A percentile compares a stretch with the other conserved stretches of the same genome.
phyloP scores from a whole-genome alignment of 176 grass and related monocot genomes.

The Melocanna baccifera region DNA sequence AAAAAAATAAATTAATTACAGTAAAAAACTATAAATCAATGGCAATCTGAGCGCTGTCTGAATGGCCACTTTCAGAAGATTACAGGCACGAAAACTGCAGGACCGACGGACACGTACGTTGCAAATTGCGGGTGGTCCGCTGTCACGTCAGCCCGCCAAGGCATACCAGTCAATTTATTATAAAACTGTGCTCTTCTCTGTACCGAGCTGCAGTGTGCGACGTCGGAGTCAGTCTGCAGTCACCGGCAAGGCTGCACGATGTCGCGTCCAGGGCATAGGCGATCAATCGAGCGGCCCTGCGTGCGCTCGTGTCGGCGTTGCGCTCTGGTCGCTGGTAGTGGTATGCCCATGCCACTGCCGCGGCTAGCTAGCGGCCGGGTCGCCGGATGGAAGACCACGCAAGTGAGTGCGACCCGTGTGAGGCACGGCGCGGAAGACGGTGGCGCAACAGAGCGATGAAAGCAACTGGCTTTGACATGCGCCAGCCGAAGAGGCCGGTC shows the following conservation, averaged over 20 bases:
- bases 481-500: background rate
- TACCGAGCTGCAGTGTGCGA: background rate
- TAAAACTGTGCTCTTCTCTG: slow-evolving; percentile 10
- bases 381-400: background rate
- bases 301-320: background rate
- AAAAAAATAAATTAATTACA: too few relatives aligned
- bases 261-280: slow-evolving; percentile 15
- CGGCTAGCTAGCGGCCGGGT: background rate
- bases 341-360: background rate
- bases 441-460: background rate
- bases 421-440: background rate
- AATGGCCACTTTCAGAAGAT: too few relatives aligned
- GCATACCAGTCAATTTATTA: background rate
- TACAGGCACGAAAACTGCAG: too few relatives aligned
- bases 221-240: background rate
- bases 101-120: background rate
- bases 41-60: too few relatives aligned
- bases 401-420: background rate
- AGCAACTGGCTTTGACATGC: background rate
- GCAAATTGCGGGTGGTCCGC: slow-evolving; percentile 1
- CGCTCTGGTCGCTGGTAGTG: background rate
- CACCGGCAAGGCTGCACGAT: background rate
- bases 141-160: background rate
- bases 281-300: background rate
- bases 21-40: too few relatives aligned